phyloP scores from a whole-genome alignment of 352 stramenopile species.

The Phytophthora rubi region DNA sequence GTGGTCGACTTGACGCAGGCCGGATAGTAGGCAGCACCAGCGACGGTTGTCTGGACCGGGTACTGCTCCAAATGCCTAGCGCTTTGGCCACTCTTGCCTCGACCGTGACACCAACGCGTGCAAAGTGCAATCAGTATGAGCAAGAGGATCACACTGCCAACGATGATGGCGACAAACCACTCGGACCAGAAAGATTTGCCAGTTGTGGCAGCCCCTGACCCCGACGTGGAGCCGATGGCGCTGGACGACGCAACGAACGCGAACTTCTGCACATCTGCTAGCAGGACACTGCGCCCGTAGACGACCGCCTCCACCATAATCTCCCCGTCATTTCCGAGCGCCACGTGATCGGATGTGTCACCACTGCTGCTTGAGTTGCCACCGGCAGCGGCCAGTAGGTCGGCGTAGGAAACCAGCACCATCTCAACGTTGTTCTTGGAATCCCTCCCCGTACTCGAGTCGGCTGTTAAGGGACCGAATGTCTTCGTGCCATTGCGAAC shows the following conservation, averaged over 20 bases:
- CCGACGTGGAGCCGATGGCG: slow-evolving; percentile 63
- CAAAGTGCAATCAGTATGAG: slow-evolving; percentile 50
- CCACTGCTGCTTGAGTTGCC: slow-evolving; percentile 34
- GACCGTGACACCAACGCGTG: slow-evolving; percentile 42
- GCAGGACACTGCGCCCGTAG: slow-evolving; percentile 67
- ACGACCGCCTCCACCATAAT: slow-evolving; percentile 80
- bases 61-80: slow-evolving; percentile 20
- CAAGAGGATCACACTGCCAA: slow-evolving; percentile 52
- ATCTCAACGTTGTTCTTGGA: slow-evolving; percentile 88
- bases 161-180: slow-evolving; percentile 62
- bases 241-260: slow-evolving; percentile 85
- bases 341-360: slow-evolving; percentile 23
- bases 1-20: slow-evolving; percentile 21
- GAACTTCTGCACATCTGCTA: slow-evolving; percentile 65
- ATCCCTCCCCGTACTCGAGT: slow-evolving; percentile 58
- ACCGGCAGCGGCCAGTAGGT: slow-evolving; percentile 54
- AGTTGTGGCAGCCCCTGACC: slow-evolving; percentile 23
- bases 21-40: slow-evolving; percentile 22
- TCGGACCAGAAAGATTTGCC: slow-evolving; percentile 58
- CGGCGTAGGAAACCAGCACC: slow-evolving; percentile 75
- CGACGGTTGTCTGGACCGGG: slow-evolving; percentile 16
- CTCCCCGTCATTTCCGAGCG: slow-evolving; percentile 52
- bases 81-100: slow-evolving; percentile 21
- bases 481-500: slow-evolving; percentile 60
- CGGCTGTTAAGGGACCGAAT: slow-evolving; percentile 69